Evolutionary conservation across 176 grass and related monocot genomes (phyloP), one percentile per base, ranked within the genome.

Genomic region (sorghum (Sorghum bicolor)): DNA sequence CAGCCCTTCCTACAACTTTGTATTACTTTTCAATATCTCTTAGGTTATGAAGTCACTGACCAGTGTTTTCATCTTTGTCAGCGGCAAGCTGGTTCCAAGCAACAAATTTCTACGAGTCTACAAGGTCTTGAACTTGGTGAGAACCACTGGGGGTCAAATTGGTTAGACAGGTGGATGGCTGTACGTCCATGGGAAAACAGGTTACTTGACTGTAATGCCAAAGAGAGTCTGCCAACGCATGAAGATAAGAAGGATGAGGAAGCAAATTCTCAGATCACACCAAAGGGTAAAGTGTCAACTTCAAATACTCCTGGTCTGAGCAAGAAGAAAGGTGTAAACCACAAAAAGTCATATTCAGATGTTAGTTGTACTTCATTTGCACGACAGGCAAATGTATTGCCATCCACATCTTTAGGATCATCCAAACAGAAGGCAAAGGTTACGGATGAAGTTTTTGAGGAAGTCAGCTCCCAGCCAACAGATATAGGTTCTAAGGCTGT

Each of bases 81-180:
- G 93, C 89, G 91, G 90, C 97, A 99, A 87, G 91, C 97, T 76
- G 93, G 89, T 86, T 92, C 78, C 45, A 99, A 90, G 60, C 93
- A 92, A 78, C 84, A 84, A n/a, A 84, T 87, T 70, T 41, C 85
- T 32, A 70, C 65, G 34, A 83, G 64, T 55, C 45, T 87, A 44
- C 72, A 87, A 86, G 89, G 83, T 24, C 75, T 82, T 57, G 78
- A 91, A 80, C 81, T 81, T 68, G 93, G 94, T 72, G 86, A 92
- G 20, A 84, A 84, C 47, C 84, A 92, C 63, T 99, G 97, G 97
- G 93, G 91, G n/a, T 96, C 93, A 92, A 99, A 92, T 84, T 99
- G 97, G 97, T 80, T 96, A 64, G 97, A 99, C 67, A 88, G 97
- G 67, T 99, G 97, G 97, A 94, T 99, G 91, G 97, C 97, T 53